These are phyloP conservation scores for Austroboletus festivus DNA, from an alignment of 768 basidiomycete species.

Conservation along the genomic window DNA sequence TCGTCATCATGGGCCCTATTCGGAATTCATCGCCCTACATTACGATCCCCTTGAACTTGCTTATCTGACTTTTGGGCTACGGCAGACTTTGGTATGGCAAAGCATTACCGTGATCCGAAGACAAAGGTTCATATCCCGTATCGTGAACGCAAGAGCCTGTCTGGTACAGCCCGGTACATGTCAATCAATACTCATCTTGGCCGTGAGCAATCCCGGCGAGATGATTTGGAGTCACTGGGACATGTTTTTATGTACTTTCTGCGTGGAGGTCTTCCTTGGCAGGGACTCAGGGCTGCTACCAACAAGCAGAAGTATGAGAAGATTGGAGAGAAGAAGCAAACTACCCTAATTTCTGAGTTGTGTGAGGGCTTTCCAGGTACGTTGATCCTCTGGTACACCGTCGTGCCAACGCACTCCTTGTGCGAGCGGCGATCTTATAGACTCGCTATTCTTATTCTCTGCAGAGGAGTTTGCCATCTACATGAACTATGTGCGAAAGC, in stretches of 20 bases:
- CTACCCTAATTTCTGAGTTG: conserved; percentile 84
- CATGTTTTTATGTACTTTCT: conserved; percentile 99
- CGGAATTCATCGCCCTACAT: background rate
- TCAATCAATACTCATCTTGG: conserved; percentile 98
- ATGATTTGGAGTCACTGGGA: conserved; percentile 94
- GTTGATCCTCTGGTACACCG: conserved; percentile 10
- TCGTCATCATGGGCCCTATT: background rate
- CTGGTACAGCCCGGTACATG: conserved; percentile 98
- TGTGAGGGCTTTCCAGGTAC: conserved; percentile 95
- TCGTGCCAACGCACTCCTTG: background rate
- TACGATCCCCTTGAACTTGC: background rate
- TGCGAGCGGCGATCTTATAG: background rate
- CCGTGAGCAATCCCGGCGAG: conserved; percentile 89
- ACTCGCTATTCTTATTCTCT: conserved; percentile 1
- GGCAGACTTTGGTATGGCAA: conserved; percentile 99
- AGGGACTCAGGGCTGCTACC: conserved; percentile 94
- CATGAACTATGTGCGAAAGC: conserved; percentile 98
- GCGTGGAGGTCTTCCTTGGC: conserved; percentile 95
- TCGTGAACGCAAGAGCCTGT: conserved; percentile 93
- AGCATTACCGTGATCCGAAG: conserved; percentile 98
- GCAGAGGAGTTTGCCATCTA: conserved; percentile 94
- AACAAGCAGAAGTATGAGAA: conserved; percentile 99
- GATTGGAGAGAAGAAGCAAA: conserved; percentile 99
- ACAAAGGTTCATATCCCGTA: conserved; percentile 99
- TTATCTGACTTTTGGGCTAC: conserved; percentile 17